Percentiles rank a stretch among this genome's conserved stretches.
These are phyloP conservation scores for Neodidymelliopsis sp. DNA, from an alignment of 2,329 filamentous ascomycete species.

Conservation along the genomic window DNA sequence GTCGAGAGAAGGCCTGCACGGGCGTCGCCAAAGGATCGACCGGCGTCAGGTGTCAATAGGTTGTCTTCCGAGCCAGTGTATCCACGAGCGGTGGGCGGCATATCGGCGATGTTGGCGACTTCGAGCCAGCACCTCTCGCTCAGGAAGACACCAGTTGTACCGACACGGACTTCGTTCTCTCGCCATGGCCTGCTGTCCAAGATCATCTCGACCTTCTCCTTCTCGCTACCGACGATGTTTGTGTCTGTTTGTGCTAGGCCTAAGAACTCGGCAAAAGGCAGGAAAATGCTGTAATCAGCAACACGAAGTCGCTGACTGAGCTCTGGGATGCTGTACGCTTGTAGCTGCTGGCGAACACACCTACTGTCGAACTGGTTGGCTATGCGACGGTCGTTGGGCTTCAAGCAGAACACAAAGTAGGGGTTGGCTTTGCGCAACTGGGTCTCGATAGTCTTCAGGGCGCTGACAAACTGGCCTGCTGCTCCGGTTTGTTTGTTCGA, in stretches of 20 bases:
- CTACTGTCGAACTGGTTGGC: conserved; percentile 99
- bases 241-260: conserved; percentile 85
- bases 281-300: conserved; percentile 93
- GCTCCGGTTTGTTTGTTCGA: conserved; percentile 80
- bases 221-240: conserved; percentile 88
- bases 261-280: conserved; percentile 95
- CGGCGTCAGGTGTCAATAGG: conserved; percentile 63
- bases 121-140: conserved; percentile 97
- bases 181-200: conserved; percentile 94
- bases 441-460: conserved; percentile 89
- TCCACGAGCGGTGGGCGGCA: conserved; percentile 56
- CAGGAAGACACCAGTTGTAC: conserved; percentile 91
- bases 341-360: conserved; percentile 91
- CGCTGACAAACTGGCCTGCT: conserved; percentile 88
- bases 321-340: conserved; percentile 95
- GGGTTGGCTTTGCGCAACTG: conserved; percentile 86
- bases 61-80: conserved; percentile 54
- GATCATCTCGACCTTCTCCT: conserved; percentile 89
- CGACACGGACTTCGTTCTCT: conserved; percentile 86
- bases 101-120: conserved; percentile 73
- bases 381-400: conserved; percentile 95
- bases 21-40: conserved; percentile 64
- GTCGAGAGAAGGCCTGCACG: conserved; percentile 64
- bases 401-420: conserved; percentile 97
- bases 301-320: conserved; percentile 93